Base-by-base conservation (phyloP, 805 yeast species). In the Barnettozyma siamensis region DNA sequence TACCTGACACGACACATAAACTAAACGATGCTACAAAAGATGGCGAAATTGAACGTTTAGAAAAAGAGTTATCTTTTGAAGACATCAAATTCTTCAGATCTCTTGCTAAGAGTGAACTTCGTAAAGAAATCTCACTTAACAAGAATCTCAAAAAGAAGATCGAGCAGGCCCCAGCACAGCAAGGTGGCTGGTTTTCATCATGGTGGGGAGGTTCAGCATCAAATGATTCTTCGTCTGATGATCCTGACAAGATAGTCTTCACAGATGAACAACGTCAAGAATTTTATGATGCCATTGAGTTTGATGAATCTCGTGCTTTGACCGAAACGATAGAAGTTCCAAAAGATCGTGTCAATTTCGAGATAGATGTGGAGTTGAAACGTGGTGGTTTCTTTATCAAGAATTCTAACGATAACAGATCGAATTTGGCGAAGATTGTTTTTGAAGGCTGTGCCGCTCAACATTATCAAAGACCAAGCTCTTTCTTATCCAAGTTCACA, bases 241-340 rank as follows among this genome's bases (percentile, higher is more conserved):
- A 64, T 7, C 66, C 69, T 4, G 58, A 65, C 8, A 65, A 69
- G 2, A 58, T 80, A 21, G 66, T 69, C 7, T 74, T 93, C 59
- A 77, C 93, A 0, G 95, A 87, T 12, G 95, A 88, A 50, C 96
- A 93, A 55, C 73, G 86, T 47, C 73, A 87, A 55, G 99, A 94
- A 44, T 68, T 93, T 17, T 89, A 88, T 55, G 95, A 87, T 45
- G 95, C 97, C 0, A 89, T 93, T 48, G 99, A 89, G 47, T 89
- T 81, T 51, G 86, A 89, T 51, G 96, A 89, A 46, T 62, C 69
- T 17, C 68, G 73, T 37, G 67, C 66, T 1, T 41, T 74, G 1
- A 54, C 70, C 1, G 78, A 77, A 23, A 65, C 81, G 2, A 63
- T 79, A 7, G 81, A 83, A 44, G 54, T 84, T 2, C 95, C 96